These are phyloP conservation scores for Fusarium bactridioides DNA, from an alignment of 2,329 filamentous ascomycete genomes.

Conservation along the genomic window DNA sequence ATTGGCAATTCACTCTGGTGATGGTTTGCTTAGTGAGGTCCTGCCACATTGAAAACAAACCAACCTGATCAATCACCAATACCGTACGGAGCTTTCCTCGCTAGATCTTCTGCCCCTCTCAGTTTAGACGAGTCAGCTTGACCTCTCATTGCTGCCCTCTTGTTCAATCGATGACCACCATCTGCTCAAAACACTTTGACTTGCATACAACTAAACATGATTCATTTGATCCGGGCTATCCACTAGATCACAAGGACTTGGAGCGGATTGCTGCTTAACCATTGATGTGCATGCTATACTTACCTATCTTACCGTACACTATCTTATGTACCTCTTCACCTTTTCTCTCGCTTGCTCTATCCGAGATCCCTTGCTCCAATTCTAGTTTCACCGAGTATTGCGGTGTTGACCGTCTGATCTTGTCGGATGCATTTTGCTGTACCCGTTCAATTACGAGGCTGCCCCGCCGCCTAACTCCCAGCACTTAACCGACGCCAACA, in stretches of 20 bases:
- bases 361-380: slow-evolving; percentile 2
- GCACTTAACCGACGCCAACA: slow-evolving; percentile 14
- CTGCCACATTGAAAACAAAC: slow-evolving; percentile 20
- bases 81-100: slow-evolving; percentile 12
- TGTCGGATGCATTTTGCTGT: slow-evolving; percentile 4
- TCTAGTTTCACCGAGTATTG: slow-evolving; percentile 24
- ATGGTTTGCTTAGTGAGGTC: background rate
- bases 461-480: slow-evolving; percentile 27
- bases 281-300: background rate
- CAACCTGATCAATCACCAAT: slow-evolving; percentile 3
- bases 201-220: background rate
- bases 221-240: slow-evolving; percentile 12
- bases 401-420: slow-evolving; percentile 10
- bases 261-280: background rate
- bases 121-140: slow-evolving; percentile 23
- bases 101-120: slow-evolving; percentile 6
- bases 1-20: slow-evolving; percentile 21
- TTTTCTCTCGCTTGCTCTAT: background rate
- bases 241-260: slow-evolving; percentile 1
- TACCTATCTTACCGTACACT: background rate
- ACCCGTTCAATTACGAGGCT: slow-evolving; percentile 30
- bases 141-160: background rate
- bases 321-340: background rate
- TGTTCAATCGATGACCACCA: slow-evolving; percentile 31
- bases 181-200: slow-evolving; percentile 10